Percentiles rank a stretch among this genome's conserved stretches.
Evolutionary conservation across 495 filamentous ascomycete genomes (phyloP).

Genomic region (Penicillium goetzii): DNA sequence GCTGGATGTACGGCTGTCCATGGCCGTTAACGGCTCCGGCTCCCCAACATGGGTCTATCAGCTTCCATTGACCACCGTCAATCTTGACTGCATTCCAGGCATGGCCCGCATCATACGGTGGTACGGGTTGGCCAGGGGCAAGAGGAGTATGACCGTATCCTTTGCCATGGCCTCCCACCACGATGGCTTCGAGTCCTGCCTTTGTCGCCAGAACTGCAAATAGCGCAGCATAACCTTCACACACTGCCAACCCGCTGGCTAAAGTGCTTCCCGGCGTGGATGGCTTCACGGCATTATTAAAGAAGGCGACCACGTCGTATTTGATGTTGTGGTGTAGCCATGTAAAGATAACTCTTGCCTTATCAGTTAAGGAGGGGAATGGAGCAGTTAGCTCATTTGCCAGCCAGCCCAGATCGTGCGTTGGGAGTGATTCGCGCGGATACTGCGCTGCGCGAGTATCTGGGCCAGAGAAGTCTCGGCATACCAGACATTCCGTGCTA

Average conservation of each 20-base stretch:
- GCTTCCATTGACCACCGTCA: slow-evolving; percentile 85
- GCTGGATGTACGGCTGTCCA: slow-evolving; percentile 61
- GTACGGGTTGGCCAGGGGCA: slow-evolving; percentile 56
- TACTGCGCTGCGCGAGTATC: slow-evolving; percentile 79
- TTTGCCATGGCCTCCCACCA: slow-evolving; percentile 83
- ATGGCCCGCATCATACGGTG: slow-evolving; percentile 65
- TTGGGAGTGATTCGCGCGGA: slow-evolving; percentile 69
- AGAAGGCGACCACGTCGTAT: slow-evolving; percentile 81
- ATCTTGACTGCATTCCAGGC: slow-evolving; percentile 94
- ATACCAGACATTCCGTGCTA: slow-evolving; percentile 67
- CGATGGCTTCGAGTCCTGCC: slow-evolving; percentile 71
- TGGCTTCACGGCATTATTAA: slow-evolving; percentile 66
- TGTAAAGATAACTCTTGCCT: slow-evolving; percentile 87
- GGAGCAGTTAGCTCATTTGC: slow-evolving; percentile 76
- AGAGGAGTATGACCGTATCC: slow-evolving; percentile 71
- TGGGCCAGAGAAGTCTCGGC: slow-evolving; percentile 83
- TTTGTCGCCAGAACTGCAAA: slow-evolving; percentile 73
- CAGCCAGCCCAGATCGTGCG: slow-evolving; percentile 67
- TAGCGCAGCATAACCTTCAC: slow-evolving; percentile 86
- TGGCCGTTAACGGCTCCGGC: slow-evolving; percentile 63
- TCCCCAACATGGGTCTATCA: slow-evolving; percentile 92
- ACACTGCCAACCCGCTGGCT: slow-evolving; percentile 78
- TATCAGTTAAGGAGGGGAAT: slow-evolving; percentile 82
- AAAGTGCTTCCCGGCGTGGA: slow-evolving; percentile 70
- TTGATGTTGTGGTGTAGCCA: slow-evolving; percentile 94